Evolutionary conservation across 202 grass and related monocot species (phyloP).

Genomic region (Setaria viridis): DNA sequence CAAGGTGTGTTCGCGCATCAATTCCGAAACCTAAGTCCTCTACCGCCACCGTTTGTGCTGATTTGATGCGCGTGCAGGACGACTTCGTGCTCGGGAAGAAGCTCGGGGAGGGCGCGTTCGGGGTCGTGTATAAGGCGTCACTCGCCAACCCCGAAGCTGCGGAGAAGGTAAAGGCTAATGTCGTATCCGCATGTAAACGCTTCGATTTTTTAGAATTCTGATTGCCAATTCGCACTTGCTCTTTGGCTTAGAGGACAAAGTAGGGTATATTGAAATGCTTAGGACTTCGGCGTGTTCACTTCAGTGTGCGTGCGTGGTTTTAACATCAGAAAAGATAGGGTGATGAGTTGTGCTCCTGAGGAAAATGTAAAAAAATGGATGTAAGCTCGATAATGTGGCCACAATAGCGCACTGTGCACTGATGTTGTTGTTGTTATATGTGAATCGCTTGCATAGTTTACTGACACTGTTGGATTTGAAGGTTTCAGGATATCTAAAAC

Average conservation of each 20-base stretch:
- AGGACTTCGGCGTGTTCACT: neutral
- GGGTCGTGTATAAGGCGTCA: conserved; percentile 85
- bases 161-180: conserved; percentile 65
- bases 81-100: conserved; percentile 92
- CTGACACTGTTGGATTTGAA: neutral
- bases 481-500: neutral
- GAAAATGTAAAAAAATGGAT: neutral
- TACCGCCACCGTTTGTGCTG: neutral
- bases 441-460: neutral
- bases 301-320: neutral
- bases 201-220: neutral
- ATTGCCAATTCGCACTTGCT: neutral
- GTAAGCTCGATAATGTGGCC: neutral
- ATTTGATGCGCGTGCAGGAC: conserved; percentile 55
- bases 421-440: neutral
- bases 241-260: neutral
- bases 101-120: conserved; percentile 91
- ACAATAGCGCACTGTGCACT: neutral
- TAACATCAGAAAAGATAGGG: neutral
- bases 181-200: neutral
- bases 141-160: conserved; percentile 67
- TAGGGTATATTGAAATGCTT: neutral
- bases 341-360: neutral
- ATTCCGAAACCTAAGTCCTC: neutral
- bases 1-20: conserved; percentile 52